Evolutionary conservation across 805 yeast species (phyloP).

Genomic region (Sugiyamaella floridensis): DNA sequence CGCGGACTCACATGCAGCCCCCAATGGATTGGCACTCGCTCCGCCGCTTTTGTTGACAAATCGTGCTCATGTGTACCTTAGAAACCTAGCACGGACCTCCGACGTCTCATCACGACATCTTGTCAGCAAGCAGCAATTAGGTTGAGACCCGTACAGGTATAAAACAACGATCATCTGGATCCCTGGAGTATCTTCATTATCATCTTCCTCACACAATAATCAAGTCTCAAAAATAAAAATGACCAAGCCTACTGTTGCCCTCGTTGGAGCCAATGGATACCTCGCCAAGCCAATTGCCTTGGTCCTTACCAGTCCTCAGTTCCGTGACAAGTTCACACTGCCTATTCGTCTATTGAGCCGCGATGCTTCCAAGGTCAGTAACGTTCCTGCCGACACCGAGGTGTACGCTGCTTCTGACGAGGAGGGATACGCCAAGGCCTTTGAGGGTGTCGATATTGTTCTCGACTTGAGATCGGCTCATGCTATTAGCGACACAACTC

Average conservation of each 20-base stretch:
- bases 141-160: too few relatives aligned
- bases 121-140: too few relatives aligned
- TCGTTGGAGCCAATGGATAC: conserved; percentile 47
- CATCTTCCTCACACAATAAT: not conserved
- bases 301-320: conserved; percentile 40
- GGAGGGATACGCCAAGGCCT: conserved; percentile 21
- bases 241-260: conserved; percentile 37
- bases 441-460: conserved; percentile 46
- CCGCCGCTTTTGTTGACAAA: too few relatives aligned
- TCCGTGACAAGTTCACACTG: conserved; percentile 36
- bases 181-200: too few relatives aligned
- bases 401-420: conserved; percentile 13
- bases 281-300: conserved; percentile 44
- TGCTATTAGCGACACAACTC: conserved; percentile 28
- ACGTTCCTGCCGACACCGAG: conserved; percentile 19
- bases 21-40: too few relatives aligned
- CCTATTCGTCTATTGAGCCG: conserved; percentile 51
- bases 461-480: conserved; percentile 37
- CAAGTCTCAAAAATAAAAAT: not conserved
- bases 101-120: too few relatives aligned
- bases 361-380: conserved; percentile 31
- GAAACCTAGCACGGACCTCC: too few relatives aligned
- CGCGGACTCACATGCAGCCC: too few relatives aligned
- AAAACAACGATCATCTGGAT: too few relatives aligned
- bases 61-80: too few relatives aligned